Base-by-base conservation (phyloP, 805 yeast genomes). In the Candida sphagnicola region DNA sequence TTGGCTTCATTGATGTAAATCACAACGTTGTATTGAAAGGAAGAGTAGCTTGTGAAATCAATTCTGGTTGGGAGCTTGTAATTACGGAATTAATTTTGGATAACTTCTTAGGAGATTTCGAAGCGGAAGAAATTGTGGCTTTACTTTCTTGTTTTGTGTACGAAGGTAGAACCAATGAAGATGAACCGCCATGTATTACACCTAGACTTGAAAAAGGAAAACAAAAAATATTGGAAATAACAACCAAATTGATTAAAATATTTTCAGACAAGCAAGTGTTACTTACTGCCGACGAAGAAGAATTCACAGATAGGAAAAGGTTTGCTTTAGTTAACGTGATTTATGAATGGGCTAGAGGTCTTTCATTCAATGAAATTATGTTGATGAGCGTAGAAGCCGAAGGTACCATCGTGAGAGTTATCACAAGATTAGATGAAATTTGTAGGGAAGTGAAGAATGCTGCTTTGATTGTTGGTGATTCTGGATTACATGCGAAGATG, bases 331-430 rank as follows among this genome's bases (percentile, higher is more conserved):
- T 88, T 62, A 91, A 89, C 57, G 96, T 88, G 10, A 96, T 91
- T 4, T 93, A 91, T 58, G 97, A 93, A 62, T 93, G 99, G 99
- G 96, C 98, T 1, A 74, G 95, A 47, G 99, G 99, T 2, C 74
- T 68, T 72, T 75, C 95, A 0, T 93, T 93, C 67, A 83, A 84
- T 47, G 95, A 88, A 41, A 91, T 93, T 47, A 93, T 90, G 83
- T 82, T 78, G 43, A 74, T 88, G 46, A 86, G 96, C 41, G 81
- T 80, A 14, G 95, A 90, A 51, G 90, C 88, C 26, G 99, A 93
- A 62, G 99, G 99, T 30, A 86, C 96, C 0, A 93, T 93, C 54
- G 99, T 93, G 16, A 76, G 99, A 54, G 98, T 93, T 4, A 91
- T 93, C 33, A 88, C 95, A 1, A 75, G 97, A 51, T 65, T 93